These are phyloP conservation scores for Chlorella sorokiniana DNA, from an alignment of 139 green algal genomes.

Conservation along the genomic window DNA sequence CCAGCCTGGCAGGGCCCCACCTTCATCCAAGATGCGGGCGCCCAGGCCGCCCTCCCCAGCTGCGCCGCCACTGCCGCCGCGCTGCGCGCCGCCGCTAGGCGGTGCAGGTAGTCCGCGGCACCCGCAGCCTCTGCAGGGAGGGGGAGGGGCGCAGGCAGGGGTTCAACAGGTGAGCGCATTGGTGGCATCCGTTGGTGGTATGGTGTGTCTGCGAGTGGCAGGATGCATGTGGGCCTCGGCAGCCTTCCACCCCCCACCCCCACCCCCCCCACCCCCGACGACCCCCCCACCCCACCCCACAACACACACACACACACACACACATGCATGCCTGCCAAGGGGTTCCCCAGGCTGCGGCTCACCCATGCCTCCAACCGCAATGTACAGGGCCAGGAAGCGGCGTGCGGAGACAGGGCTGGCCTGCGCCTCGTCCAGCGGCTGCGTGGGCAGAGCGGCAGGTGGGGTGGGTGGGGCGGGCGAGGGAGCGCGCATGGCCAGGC, in stretches of 20 bases:
- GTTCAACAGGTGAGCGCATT: too few species aligned
- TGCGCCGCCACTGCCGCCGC: background rate
- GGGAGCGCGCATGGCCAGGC: background rate
- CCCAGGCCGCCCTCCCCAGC: background rate
- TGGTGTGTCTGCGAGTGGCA: too few species aligned
- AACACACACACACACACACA: background rate
- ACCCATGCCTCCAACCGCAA: background rate
- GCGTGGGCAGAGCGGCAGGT: background rate
- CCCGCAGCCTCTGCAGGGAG: background rate
- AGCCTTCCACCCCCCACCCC: background rate
- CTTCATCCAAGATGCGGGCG: background rate
- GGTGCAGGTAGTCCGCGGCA: slow-evolving; percentile 5
- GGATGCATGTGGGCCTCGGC: background rate
- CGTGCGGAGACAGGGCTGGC: background rate
- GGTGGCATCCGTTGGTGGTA: too few species aligned
- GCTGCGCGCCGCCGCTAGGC: slow-evolving; percentile 1
- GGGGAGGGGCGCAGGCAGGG: background rate
- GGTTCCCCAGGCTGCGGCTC: too few species aligned
- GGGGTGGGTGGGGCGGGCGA: background rate
- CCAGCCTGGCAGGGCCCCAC: background rate
- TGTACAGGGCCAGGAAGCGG: slow-evolving; percentile 12
- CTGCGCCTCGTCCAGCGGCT: slow-evolving; percentile 1
- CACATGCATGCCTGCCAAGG: too few species aligned
- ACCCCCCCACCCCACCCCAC: background rate
- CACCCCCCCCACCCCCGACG: too few species aligned